Conservation (phyloP, 306 rosid genomes). For the Corylus heterophylla region DNA sequence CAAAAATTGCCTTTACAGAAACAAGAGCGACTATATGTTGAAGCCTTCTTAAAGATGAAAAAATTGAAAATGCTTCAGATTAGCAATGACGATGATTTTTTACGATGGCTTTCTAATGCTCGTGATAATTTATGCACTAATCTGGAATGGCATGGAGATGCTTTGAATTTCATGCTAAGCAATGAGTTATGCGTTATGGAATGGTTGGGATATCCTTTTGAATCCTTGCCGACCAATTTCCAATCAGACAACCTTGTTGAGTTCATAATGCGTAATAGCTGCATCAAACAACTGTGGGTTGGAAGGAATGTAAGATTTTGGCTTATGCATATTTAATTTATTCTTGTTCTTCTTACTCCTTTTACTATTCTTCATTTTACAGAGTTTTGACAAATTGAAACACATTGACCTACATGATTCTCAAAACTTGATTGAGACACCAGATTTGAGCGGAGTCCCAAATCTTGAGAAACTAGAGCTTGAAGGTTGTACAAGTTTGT, state of each 20-base stretch:
- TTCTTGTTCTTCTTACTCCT: not conserved
- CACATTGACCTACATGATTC: constrained; percentile 26
- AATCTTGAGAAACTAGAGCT: constrained; percentile 22
- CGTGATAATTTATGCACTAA: too few relatives aligned
- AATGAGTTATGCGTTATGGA: constrained; percentile 20
- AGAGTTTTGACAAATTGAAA: constrained; percentile 22
- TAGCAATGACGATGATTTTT: too few relatives aligned
- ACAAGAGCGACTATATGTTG: not conserved
- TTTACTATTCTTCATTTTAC: too few relatives aligned
- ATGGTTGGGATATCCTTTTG: constrained; percentile 19
- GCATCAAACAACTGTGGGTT: not conserved
- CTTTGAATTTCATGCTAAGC: not conserved
- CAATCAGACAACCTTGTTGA: constrained; percentile 13
- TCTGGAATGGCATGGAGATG: too few relatives aligned
- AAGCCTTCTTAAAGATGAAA: too few relatives aligned
- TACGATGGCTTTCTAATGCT: too few relatives aligned
- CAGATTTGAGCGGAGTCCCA: constrained; percentile 15
- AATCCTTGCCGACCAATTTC: constrained; percentile 9
- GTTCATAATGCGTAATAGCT: constrained; percentile 18
- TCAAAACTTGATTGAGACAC: constrained; percentile 12
- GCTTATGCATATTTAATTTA: not conserved
- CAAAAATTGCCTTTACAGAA: constrained; percentile 14
- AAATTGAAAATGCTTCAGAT: too few relatives aligned
- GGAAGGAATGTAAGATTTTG: constrained; percentile 8
- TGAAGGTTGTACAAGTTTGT: constrained; percentile 20